Evolutionary conservation across 371 early-diverging fungal genomes (phyloP).

Genomic region (Blakeslea trispora): DNA sequence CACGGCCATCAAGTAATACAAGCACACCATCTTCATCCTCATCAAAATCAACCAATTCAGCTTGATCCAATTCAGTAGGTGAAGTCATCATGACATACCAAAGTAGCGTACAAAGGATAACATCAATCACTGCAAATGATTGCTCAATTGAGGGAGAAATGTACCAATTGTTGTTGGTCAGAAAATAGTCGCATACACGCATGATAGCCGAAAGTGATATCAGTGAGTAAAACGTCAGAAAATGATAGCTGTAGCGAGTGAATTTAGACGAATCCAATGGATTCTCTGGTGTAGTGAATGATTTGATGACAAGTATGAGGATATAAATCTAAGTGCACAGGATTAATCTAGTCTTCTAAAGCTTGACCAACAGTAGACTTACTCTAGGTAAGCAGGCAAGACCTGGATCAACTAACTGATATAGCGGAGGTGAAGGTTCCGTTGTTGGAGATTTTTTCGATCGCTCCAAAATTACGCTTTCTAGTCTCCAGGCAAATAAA

Average conservation of each 20-base stretch:
- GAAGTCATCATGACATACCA: slow-evolving; percentile 51
- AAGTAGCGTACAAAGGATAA: slow-evolving; percentile 39
- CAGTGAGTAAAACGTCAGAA: slow-evolving; percentile 50
- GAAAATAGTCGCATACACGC: slow-evolving; percentile 48
- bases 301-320: slow-evolving; percentile 47
- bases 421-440: slow-evolving; percentile 23
- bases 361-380: slow-evolving; percentile 2
- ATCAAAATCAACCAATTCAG: slow-evolving; percentile 46
- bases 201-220: slow-evolving; percentile 46
- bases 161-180: slow-evolving; percentile 35
- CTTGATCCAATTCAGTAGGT: slow-evolving; percentile 46
- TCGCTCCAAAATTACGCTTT: slow-evolving; percentile 44
- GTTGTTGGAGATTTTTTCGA: slow-evolving; percentile 7
- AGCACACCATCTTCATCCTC: slow-evolving; percentile 47
- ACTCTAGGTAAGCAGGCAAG: slow-evolving; percentile 46
- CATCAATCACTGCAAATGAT: slow-evolving; percentile 43
- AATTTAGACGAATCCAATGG: slow-evolving; percentile 55
- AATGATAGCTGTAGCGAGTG: slow-evolving; percentile 56
- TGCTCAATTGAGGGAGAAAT: slow-evolving; percentile 47
- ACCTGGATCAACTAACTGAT: slow-evolving; percentile 43
- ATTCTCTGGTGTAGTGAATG: slow-evolving; percentile 50
- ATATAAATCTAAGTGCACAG: slow-evolving; percentile 46
- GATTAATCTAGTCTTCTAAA: too few relatives aligned
- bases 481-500: slow-evolving; percentile 52
- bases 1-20: slow-evolving; percentile 46